A percentile compares a stretch with the other conserved stretches of the same genome.
Conservation (phyloP, 2,329 filamentous ascomycete species). For the Microdochium paspali region DNA sequence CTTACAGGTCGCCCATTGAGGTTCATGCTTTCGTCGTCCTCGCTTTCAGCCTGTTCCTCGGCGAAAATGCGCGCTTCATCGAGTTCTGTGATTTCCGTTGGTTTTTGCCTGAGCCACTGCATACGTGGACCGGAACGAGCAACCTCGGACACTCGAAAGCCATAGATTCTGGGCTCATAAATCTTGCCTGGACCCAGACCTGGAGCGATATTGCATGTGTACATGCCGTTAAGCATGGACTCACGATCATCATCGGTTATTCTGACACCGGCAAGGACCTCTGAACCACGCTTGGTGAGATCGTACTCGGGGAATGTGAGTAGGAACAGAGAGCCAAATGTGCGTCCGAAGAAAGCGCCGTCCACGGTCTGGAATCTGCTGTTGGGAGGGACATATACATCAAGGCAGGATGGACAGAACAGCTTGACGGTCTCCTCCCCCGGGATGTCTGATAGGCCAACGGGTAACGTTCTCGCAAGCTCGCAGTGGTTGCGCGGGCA, state of each 20-base stretch:
- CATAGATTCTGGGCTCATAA: constrained; percentile 94
- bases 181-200: constrained; percentile 74
- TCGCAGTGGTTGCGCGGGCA: constrained; percentile 94
- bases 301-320: constrained; percentile 98
- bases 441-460: constrained; percentile 88
- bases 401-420: constrained; percentile 92
- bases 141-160: constrained; percentile 86
- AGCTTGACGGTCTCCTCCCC: constrained; percentile 97
- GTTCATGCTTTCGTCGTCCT: constrained; percentile 44
- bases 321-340: constrained; percentile 93
- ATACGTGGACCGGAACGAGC: constrained; percentile 86
- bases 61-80: constrained; percentile 62
- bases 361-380: constrained; percentile 96
- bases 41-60: constrained; percentile 43
- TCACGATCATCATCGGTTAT: constrained; percentile 33
- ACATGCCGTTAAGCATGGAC: constrained; percentile 70
- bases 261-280: constrained; percentile 37
- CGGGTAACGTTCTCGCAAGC: constrained; percentile 80
- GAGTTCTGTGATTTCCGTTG: constrained; percentile 68
- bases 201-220: constrained; percentile 77
- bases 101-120: constrained; percentile 89
- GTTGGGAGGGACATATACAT: constrained; percentile 96
- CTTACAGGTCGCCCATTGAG: constrained; percentile 28
- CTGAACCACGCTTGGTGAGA: constrained; percentile 61
- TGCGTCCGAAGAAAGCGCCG: constrained; percentile 95